These are phyloP conservation scores for Amanita inopinata DNA, from an alignment of 768 basidiomycete genomes.

Conservation along the genomic window DNA sequence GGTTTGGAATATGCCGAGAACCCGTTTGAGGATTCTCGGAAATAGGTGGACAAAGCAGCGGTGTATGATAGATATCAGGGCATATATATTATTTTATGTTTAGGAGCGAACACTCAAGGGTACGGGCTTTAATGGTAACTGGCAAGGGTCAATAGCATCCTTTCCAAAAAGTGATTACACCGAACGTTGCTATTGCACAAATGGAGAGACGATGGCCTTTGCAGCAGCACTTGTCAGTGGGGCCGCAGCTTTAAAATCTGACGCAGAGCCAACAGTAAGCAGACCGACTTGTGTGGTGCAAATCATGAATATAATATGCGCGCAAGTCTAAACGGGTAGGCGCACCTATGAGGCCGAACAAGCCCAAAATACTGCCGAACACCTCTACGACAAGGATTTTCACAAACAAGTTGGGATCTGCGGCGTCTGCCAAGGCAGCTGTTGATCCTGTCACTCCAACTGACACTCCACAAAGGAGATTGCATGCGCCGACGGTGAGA, in stretches of 20 bases:
- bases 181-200: conserved; percentile 21
- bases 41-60: neutral
- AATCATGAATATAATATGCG: conserved; percentile 4
- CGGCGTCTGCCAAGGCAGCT: conserved; percentile 90
- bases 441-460: conserved; percentile 95
- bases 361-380: conserved; percentile 81
- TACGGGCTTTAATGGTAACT: too few species aligned
- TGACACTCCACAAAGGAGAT: conserved; percentile 87
- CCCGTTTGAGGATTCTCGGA: conserved; percentile 50
- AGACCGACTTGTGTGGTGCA: conserved; percentile 52
- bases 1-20: conserved; percentile 69
- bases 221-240: conserved; percentile 19
- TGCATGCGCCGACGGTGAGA: conserved; percentile 87
- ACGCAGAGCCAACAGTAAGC: conserved; percentile 64
- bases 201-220: conserved; percentile 27
- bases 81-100: neutral
- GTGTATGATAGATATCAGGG: neutral
- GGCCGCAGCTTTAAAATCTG: conserved; percentile 40
- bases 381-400: conserved; percentile 97
- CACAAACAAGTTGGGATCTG: conserved; percentile 90
- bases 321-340: neutral
- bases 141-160: too few species aligned
- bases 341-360: conserved; percentile 90
- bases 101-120: too few species aligned
- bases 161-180: neutral